A percentile compares a stretch with the other conserved stretches of the same genome.
Conservation (phyloP, 495 filamentous ascomycete species). For the Trichoderma reesei region DNA sequence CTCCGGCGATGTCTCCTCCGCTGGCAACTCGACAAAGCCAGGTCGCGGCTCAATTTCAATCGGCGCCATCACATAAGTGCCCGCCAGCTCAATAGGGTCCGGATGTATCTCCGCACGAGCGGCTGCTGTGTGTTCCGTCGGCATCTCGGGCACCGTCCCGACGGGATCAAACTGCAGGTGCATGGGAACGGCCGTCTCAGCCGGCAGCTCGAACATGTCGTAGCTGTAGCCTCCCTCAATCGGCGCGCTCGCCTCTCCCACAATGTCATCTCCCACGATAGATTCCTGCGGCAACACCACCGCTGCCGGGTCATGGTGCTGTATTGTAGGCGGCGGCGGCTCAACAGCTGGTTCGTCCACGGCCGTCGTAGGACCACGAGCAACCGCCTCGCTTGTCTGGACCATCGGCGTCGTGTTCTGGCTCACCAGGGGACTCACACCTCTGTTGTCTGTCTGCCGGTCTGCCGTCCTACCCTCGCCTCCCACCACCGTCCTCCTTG, state of each 20-base stretch:
- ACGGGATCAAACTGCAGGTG: conserved; percentile 20
- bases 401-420: conserved; percentile 3
- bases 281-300: neutral
- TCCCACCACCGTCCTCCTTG: neutral
- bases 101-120: conserved; percentile 30
- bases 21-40: conserved; percentile 25
- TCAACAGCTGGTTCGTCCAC: conserved; percentile 13
- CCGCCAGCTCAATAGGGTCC: conserved; percentile 33
- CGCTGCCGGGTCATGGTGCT: conserved; percentile 15
- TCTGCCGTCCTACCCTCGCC: neutral
- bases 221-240: neutral
- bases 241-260: neutral
- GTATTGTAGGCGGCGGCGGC: conserved; percentile 17
- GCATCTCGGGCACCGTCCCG: conserved; percentile 36
- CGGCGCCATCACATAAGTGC: conserved; percentile 15
- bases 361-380: conserved; percentile 10
- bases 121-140: conserved; percentile 25
- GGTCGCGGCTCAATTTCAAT: conserved; percentile 16
- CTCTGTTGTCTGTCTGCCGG: neutral
- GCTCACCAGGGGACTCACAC: conserved; percentile 5
- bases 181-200: conserved; percentile 14
- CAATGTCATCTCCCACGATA: conserved; percentile 1
- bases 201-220: conserved; percentile 18
- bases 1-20: conserved; percentile 14
- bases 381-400: neutral